These are phyloP conservation scores for Phytophthora quininea DNA, from an alignment of 352 stramenopile species.

Conservation along the genomic window DNA sequence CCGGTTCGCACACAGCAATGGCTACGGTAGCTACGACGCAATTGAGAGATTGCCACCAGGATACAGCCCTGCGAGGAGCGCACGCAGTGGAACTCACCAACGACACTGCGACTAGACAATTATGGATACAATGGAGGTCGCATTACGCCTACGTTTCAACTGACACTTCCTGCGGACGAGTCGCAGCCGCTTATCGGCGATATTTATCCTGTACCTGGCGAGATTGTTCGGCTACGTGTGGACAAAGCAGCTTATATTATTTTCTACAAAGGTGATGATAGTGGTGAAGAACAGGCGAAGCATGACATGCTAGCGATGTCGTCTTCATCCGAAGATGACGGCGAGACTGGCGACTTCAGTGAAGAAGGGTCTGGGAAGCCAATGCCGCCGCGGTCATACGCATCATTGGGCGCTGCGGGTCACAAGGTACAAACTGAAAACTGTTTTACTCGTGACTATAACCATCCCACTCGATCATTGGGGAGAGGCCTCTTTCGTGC, in stretches of 20 bases:
- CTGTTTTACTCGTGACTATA: slow-evolving; percentile 84
- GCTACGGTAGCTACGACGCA: slow-evolving; percentile 48
- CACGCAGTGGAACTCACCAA: slow-evolving; percentile 32
- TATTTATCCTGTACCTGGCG: slow-evolving; percentile 77
- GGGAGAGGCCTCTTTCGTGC: slow-evolving; percentile 80
- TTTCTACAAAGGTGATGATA: slow-evolving; percentile 84
- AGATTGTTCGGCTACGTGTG: slow-evolving; percentile 72
- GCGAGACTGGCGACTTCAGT: slow-evolving; percentile 41
- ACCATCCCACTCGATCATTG: slow-evolving; percentile 79
- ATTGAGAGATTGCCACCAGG: slow-evolving; percentile 39
- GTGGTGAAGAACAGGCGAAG: slow-evolving; percentile 44
- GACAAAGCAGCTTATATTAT: slow-evolving; percentile 89
- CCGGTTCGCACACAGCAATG: slow-evolving; percentile 63
- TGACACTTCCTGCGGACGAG: slow-evolving; percentile 61
- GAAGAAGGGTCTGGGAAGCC: slow-evolving; percentile 39
- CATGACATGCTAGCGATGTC: slow-evolving; percentile 54
- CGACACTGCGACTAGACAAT: slow-evolving; percentile 38
- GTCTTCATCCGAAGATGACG: slow-evolving; percentile 53
- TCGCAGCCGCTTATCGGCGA: slow-evolving; percentile 64
- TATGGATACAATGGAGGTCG: slow-evolving; percentile 50
- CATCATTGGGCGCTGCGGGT: slow-evolving; percentile 76
- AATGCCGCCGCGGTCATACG: slow-evolving; percentile 71
- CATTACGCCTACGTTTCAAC: slow-evolving; percentile 64
- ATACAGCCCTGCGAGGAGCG: slow-evolving; percentile 46
- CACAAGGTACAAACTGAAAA: slow-evolving; percentile 90